Evolutionary conservation across 768 basidiomycete species (phyloP), one percentile per base, ranked within the genome.

Genomic region (Pulveroboletus ravenelii): DNA sequence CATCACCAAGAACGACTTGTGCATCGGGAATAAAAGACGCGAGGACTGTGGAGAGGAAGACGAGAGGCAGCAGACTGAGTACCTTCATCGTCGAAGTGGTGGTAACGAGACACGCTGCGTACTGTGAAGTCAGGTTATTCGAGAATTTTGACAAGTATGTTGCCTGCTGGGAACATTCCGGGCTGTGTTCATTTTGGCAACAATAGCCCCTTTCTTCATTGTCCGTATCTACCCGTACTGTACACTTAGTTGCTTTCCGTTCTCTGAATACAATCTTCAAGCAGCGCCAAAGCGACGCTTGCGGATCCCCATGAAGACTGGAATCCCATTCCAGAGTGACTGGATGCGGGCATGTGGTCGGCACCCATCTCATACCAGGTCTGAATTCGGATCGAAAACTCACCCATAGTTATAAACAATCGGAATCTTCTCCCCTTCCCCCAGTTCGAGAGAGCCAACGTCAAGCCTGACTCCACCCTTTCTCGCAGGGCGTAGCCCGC

Each of bases 281-380:
- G 62, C 5, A 85, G 57, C 23, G 66, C 63, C 14, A 81, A 53
- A 0, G 76, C 81, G 10, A 73, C 68, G 4, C 67, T 69, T 8
- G 85, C 84, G 3, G 76, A 80, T 1, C 81, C 84, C 84, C 82
- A 86, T 0, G 82, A 83, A 3, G 79, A 74, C 51, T 81, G 78
- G 54, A 76, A 87, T 1, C 83, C 84, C 53, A 74, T 78, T 9
- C 85, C 84, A 7, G 76, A 75, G 61, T 87, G 85, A 39, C 82
- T 82, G 36, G n/a, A 36, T 9, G 32, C 41, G 13, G 46, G 29
- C 27, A 36, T 7, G 18, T 6, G 3, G 37, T 62, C 17, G 50
- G 43, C 36, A 39, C 36, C 25, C 10, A 25, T 10, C 5, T 34
- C 20, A 27, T 13, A 6, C 5, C 27, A 20, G 42, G 20, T 44